Conservation (phyloP, 2,329 filamentous ascomycete species). For the Hirsutella thompsonii region DNA sequence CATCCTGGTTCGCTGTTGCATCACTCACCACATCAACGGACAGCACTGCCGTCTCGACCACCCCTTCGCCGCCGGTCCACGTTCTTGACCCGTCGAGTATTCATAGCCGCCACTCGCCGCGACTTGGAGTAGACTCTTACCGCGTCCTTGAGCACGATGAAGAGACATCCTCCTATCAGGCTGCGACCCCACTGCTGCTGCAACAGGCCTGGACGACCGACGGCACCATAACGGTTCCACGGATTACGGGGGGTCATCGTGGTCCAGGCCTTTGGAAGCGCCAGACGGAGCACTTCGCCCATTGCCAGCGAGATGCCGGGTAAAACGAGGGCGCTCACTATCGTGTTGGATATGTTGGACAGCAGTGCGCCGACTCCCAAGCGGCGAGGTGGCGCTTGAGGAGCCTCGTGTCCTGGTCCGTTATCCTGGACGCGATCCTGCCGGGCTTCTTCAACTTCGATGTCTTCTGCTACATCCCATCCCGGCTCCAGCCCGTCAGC, state of each 20-base stretch:
- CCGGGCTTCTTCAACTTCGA: neutral
- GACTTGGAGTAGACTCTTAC: slow-evolving; percentile 52
- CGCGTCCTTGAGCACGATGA: slow-evolving; percentile 67
- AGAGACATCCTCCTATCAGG: slow-evolving; percentile 76
- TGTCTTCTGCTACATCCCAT: neutral
- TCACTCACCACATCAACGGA: neutral
- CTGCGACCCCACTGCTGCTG: slow-evolving; percentile 83
- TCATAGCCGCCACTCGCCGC: slow-evolving; percentile 42
- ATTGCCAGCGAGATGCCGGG: slow-evolving; percentile 68
- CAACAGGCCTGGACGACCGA: slow-evolving; percentile 49
- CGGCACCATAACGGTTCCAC: slow-evolving; percentile 10
- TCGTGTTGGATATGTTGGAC: slow-evolving; percentile 31
- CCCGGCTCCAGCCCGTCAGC: neutral
- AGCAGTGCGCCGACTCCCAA: slow-evolving; percentile 23
- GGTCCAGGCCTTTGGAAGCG: slow-evolving; percentile 58
- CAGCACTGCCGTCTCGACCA: neutral
- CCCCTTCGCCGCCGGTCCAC: slow-evolving; percentile 22
- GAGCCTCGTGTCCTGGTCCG: slow-evolving; percentile 17
- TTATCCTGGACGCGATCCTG: neutral
- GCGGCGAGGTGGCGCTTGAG: slow-evolving; percentile 20
- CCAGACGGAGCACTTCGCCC: slow-evolving; percentile 59
- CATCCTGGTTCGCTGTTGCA: neutral
- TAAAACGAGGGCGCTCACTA: slow-evolving; percentile 54
- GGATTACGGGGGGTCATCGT: slow-evolving; percentile 19
- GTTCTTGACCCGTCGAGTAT: slow-evolving; percentile 40